Conservation (phyloP, 140 eudicot genomes). For the Artemisia princeps region DNA sequence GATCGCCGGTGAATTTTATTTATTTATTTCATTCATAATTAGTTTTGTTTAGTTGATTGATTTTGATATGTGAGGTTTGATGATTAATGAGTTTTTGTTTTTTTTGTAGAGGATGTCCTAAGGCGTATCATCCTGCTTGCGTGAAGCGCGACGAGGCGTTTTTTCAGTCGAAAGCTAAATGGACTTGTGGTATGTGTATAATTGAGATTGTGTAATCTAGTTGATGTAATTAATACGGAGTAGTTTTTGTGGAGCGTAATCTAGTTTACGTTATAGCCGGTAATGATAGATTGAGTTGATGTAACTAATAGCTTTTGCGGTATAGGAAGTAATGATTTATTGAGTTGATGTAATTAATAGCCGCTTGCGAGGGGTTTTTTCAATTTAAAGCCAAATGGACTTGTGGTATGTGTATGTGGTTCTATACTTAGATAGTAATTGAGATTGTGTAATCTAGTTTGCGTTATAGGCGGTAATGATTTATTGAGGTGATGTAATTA, state of each 20-base stretch:
- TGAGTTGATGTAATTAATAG: conserved; percentile 13
- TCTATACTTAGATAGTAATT: too few relatives aligned
- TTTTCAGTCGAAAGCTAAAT: conserved; percentile 66
- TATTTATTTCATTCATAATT: too few relatives aligned
- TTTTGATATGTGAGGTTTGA: conserved; percentile 4
- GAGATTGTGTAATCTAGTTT: too few relatives aligned
- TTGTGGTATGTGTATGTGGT: conserved; percentile 48
- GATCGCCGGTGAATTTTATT: conserved; percentile 67
- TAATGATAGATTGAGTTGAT: not conserved
- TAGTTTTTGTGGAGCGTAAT: too few relatives aligned
- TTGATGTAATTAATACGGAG: too few relatives aligned
- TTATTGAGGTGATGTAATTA: too few relatives aligned
- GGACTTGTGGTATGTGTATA: conserved; percentile 69
- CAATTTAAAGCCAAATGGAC: conserved; percentile 68
- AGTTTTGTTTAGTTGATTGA: not conserved
- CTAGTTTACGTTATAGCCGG: not conserved
- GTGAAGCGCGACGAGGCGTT: conserved; percentile 86
- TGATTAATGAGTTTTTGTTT: not conserved
- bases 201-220: too few relatives aligned
- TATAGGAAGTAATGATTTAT: too few relatives aligned
- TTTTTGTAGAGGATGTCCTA: conserved; percentile 69
- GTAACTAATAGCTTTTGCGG: not conserved
- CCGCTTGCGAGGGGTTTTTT: conserved; percentile 80
- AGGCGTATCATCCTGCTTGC: conserved; percentile 96
- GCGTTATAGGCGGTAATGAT: too few relatives aligned